Evolutionary conservation across 345 rosid genomes (phyloP), one percentile per base, ranked within the genome.

Genomic region (Diplotaxis tenuifolia): DNA sequence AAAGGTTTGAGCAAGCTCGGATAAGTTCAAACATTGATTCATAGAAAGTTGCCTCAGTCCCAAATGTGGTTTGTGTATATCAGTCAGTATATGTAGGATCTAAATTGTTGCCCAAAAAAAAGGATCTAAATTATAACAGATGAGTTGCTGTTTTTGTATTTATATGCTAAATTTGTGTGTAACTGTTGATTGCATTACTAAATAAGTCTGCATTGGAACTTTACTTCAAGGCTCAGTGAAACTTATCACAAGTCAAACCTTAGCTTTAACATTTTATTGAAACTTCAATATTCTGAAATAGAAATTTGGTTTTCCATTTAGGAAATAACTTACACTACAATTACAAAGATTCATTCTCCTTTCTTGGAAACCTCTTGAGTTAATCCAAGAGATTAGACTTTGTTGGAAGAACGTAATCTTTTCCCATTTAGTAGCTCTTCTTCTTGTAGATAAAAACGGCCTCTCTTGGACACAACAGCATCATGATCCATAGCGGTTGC

Each of bases 211-310:
- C n/a, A n/a, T n/a, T n/a, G n/a, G n/a, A 50, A 68, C 73, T 61
- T 75, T 68, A 52, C 73, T 52, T 68, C 29, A 36, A 68, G 11
- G 31, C 32, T 68, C 68, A 38, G 20, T 16, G 56, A 68, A 68
- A 65, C 63, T 61, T 38, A 60, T 68, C 63, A 54, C 59, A 75
- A 68, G 74, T 75, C 70, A 75, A 54, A 40, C 59, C 28, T 62
- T 20, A 29, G 19, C 54, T 21, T 71, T 23, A 27, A 40, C 65
- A 23, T n/a, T n/a, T n/a, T n/a, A n/a, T n/a, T 36, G 42, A 36
- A 36, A 36, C 40, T 36, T 36, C 42, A 36, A 36, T 36, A 10
- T 36, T 36, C 42, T 36, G 14, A 36, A 36, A 36, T 36, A 36
- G 42, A 36, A 36, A 36, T 10, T 10, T 36, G 3, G 42, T 36